Base-by-base conservation (phyloP, 2,329 filamentous ascomycete species). In the Fusarium continuum region DNA sequence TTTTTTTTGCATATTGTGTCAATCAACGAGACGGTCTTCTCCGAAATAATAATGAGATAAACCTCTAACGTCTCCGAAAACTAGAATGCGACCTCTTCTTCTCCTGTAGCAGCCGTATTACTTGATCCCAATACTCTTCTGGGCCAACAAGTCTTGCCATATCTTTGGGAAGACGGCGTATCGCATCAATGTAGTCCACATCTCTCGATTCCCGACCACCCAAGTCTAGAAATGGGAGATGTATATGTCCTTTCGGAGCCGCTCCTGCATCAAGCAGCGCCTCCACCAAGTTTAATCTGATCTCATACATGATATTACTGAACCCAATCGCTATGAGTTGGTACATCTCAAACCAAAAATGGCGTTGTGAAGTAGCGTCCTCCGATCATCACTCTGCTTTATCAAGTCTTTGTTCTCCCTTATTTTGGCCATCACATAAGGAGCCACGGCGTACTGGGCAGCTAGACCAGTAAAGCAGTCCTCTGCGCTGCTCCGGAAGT, bases 121-220 rank as follows among this genome's bases (percentile, higher is more conserved):
- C 16, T 4, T 40, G 22, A 3, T 13, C 14, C 23, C 39, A 29
- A 5, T 41, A 20, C 25, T 29, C 39, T 14, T 41, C 16, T 2
- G 25, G 16, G 1, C 23, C 25, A 3, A n/a, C 11, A n/a, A n/a
- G n/a, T n/a, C 8, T 6, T 0, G 2, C 9, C 16, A 2, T 1
- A 2, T 9, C 16, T 8, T 14, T 11, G 3, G 6, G 11, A 29
- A 29, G 16, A 9, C 4, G 13, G 5, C 5, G 11, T 28, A 41
- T 28, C n/a, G 13, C 39, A 20, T 28, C 25, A 13, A 28, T 8
- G 26, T 19, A 20, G 4, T 41, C 10, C 6, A 19, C 2, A 19
- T 14, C 16, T 19, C 2, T 13, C 2, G 22, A 16, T 9, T 8
- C 11, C 0, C 6, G 11, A 14, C 13, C 11, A 7, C 28, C 4